Evolutionary conservation across 2,329 filamentous ascomycete species (phyloP), one percentile per base, ranked within the genome.

Genomic region (Colletotrichum sp.): DNA sequence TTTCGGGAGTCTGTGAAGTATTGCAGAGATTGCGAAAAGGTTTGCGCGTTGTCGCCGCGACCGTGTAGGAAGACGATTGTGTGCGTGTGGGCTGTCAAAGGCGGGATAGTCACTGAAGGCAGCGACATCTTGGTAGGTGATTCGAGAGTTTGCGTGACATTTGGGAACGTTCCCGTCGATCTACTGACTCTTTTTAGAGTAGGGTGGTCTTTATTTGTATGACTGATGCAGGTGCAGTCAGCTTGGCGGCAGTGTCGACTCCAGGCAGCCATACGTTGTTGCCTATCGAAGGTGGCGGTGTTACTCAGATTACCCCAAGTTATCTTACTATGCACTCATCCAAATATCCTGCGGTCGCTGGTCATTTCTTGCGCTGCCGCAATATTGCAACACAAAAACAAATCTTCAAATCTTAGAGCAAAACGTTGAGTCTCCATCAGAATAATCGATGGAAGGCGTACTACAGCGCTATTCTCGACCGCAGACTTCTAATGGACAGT

Each of bases 11-110:
- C 82, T 44, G 71, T 78, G 27, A 80, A 84, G 76, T 79, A 76
- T 12, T 78, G 62, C 3, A 88, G 79, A 1, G 82, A 81, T 16
- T 76, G 76, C 27, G 77, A 76, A 75, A 88, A 85, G 70, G 80
- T 80, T n/a, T 71, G 36, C 16, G 83, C 83, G 8, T 78, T 85
- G 80, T 87, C 86, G 64, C 86, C 87, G 22, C 87, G 86, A 30
- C 86, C 86, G 79, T 88, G 87, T 6, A 89, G 82, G 80, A 88
- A 88, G 75, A 88, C 79, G 62, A 87, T 80, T 1, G 86, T 88
- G 79, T 88, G 85, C 4, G 84, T 84, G 80, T 87, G 85, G 66
- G 76, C 77, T 0, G 78, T 59, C 2, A 78, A 79, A 1, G 81
- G 80, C 12, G 83, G 22, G 1, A 82, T 25, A 0, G 19, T 63